These are phyloP conservation scores for Gaultheria prostrata DNA, from an alignment of 148 eudicot genomes.

Conservation along the genomic window DNA sequence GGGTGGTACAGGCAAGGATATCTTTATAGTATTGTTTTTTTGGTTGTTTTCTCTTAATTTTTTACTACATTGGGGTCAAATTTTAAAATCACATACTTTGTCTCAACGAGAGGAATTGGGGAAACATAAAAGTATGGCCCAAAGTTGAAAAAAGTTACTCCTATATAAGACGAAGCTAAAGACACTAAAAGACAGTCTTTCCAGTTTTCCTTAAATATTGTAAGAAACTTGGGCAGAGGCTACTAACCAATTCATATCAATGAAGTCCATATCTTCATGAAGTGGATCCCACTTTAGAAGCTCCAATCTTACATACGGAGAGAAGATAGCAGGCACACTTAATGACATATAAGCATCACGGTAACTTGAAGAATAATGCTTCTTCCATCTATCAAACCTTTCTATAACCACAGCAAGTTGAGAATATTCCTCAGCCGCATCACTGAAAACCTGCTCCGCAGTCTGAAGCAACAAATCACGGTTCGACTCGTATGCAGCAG, in stretches of 20 bases:
- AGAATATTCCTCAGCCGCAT: conserved; percentile 80
- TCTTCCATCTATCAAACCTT: conserved; percentile 81
- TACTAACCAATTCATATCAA: conserved; percentile 87
- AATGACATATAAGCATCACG: conserved; percentile 86
- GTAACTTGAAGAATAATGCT: conserved; percentile 63
- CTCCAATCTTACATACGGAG: conserved; percentile 95
- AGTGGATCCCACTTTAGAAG: conserved; percentile 98
- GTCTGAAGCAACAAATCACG: conserved; percentile 69
- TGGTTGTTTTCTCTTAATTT: too few species aligned
- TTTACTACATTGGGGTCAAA: too few species aligned
- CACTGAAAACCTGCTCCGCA: conserved; percentile 78
- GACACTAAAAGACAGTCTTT: too few species aligned
- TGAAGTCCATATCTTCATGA: conserved; percentile 78
- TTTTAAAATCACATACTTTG: too few species aligned
- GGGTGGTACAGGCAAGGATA: not conserved
- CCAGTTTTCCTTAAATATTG: conserved; percentile 15
- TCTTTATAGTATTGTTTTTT: too few species aligned
- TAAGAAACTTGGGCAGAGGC: conserved; percentile 18
- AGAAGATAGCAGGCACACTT: conserved; percentile 82
- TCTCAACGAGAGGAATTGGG: too few species aligned
- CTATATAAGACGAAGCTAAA: too few species aligned
- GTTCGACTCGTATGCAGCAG: conserved; percentile 65
- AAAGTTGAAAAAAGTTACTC: too few species aligned
- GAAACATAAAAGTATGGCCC: too few species aligned
- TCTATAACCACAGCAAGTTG: conserved; percentile 70